These are phyloP conservation scores for Pholiota conissans DNA, from an alignment of 768 basidiomycete species.

Conservation along the genomic window DNA sequence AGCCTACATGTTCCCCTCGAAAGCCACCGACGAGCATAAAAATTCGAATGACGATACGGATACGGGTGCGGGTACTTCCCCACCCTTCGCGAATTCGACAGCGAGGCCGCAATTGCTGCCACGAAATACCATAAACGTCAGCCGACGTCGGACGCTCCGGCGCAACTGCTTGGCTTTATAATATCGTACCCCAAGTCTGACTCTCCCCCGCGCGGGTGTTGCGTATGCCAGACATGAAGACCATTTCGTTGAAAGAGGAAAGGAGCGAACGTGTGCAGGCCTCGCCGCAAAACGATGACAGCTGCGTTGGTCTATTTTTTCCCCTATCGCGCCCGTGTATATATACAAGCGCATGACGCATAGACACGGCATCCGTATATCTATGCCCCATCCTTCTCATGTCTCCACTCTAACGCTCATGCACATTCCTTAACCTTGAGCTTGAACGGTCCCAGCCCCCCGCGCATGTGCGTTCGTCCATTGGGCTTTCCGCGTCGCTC, in stretches of 20 bases:
- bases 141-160: background rate
- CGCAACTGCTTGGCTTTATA: no score
- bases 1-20: no score
- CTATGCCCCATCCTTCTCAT: background rate
- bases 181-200: no score
- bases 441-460: no score
- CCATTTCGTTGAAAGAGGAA: no score
- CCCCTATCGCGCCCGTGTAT: background rate
- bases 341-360: background rate
- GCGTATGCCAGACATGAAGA: no score
- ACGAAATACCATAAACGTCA: background rate
- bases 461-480: constrained; percentile 19
- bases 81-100: background rate
- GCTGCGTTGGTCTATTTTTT: no score
- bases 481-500: constrained; percentile 4
- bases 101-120: background rate
- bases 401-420: background rate
- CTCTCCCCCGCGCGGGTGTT: no score
- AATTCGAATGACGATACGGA: background rate
- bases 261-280: background rate
- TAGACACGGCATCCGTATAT: background rate
- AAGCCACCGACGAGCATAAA: no score
- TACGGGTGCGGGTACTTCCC: no score
- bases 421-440: background rate
- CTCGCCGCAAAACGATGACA: no score